Conservation (phyloP, 192 early-diverging fungal genomes). For the Backusella liffmaniae region DNA sequence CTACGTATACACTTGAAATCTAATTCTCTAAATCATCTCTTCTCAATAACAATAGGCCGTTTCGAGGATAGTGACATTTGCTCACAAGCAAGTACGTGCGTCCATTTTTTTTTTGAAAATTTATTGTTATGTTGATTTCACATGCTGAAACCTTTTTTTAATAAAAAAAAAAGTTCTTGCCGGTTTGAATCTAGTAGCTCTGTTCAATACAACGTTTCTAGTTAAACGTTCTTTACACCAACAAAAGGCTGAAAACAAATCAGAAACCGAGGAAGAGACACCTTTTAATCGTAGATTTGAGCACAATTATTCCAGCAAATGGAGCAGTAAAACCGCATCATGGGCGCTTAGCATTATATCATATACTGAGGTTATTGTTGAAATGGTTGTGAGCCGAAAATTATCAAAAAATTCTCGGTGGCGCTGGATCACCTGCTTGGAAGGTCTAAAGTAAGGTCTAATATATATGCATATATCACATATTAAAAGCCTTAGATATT, state of each 20-base stretch:
- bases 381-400: conserved; percentile 18
- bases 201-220: conserved; percentile 20
- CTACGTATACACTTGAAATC: not conserved
- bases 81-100: conserved; percentile 20
- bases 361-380: conserved; percentile 22
- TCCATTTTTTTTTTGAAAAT: not conserved
- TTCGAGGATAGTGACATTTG: conserved; percentile 26
- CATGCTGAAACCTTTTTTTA: not conserved
- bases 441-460: conserved; percentile 18
- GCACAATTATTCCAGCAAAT: not conserved
- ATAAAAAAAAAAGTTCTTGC: conserved; percentile 16
- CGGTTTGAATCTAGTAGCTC: conserved; percentile 11
- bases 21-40: not conserved
- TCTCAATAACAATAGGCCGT: conserved; percentile 12
- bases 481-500: not conserved
- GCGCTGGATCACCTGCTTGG: conserved; percentile 14
- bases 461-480: not conserved
- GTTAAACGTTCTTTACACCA: not conserved
- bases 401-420: conserved; percentile 15
- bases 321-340: not conserved
- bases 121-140: not conserved
- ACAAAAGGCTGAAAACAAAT: not conserved
- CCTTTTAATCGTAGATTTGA: conserved; percentile 13
- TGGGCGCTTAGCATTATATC: conserved; percentile 18
- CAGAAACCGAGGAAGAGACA: not conserved